phyloP scores from a whole-genome alignment of 2,329 filamentous ascomycete genomes.

The Aspergillus piperis region DNA sequence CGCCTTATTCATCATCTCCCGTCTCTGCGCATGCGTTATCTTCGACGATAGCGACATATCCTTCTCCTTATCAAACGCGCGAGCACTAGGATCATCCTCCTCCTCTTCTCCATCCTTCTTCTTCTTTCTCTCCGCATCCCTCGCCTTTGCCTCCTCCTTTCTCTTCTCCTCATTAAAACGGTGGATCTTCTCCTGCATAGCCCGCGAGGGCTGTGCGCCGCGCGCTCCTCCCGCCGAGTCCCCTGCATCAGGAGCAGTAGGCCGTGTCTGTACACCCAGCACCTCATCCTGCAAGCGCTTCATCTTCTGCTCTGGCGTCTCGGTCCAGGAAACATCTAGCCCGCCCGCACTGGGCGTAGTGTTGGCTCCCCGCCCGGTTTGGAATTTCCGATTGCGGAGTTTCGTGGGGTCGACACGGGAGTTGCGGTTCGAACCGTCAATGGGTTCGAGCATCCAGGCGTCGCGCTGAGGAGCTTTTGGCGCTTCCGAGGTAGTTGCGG shows the following conservation, averaged over 20 bases:
- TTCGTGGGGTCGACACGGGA: constrained; percentile 79
- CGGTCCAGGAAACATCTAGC: constrained; percentile 73
- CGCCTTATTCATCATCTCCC: constrained; percentile 76
- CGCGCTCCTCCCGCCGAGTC: neutral
- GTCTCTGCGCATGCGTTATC: constrained; percentile 71
- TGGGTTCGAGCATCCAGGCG: constrained; percentile 80
- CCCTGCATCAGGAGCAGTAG: constrained; percentile 27
- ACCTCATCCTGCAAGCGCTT: constrained; percentile 78
- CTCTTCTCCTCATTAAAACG: constrained; percentile 55
- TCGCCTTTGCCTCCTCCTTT: constrained; percentile 6
- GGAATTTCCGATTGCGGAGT: constrained; percentile 78
- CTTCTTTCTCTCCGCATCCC: constrained; percentile 12
- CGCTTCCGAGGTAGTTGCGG: constrained; percentile 23
- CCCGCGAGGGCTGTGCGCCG: constrained; percentile 38
- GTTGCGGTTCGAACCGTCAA: constrained; percentile 54
- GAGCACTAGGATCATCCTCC: constrained; percentile 87
- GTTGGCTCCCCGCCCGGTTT: constrained; percentile 63
- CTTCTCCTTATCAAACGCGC: constrained; percentile 88
- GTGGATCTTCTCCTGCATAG: constrained; percentile 50
- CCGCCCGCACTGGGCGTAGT: constrained; percentile 34
- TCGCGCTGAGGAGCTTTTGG: constrained; percentile 61
- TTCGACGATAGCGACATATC: constrained; percentile 79
- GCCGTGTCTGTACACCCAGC: constrained; percentile 61
- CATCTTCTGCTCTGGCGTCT: constrained; percentile 85
- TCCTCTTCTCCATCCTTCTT: constrained; percentile 54